phyloP scores from a whole-genome alignment of 1,139 yeast genomes.

The Lodderomyces theae region DNA sequence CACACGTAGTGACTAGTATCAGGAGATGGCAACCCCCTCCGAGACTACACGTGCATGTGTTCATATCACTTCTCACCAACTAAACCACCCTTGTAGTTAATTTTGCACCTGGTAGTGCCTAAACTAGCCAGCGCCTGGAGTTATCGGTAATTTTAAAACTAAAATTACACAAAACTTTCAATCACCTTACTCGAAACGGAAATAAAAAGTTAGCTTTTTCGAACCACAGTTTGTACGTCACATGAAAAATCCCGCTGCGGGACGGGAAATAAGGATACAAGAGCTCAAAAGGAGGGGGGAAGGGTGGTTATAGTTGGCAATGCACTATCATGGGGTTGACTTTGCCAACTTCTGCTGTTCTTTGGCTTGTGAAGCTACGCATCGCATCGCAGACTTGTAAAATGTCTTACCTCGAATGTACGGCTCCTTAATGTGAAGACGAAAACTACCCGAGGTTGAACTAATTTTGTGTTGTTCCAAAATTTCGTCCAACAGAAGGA shows the following conservation, averaged over 20 bases:
- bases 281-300: neutral
- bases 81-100: no score
- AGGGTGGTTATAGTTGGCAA: no score
- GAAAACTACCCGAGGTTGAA: conserved; percentile 2
- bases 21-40: no score
- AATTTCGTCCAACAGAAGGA: neutral
- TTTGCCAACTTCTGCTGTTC: no score
- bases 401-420: neutral
- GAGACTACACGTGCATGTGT: no score
- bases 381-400: no score
- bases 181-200: neutral
- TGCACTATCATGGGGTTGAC: no score
- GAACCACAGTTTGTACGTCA: neutral
- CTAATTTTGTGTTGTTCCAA: neutral
- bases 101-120: conserved; percentile 1
- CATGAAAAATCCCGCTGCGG: neutral
- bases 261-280: neutral
- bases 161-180: neutral
- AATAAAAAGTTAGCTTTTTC: neutral
- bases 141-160: neutral
- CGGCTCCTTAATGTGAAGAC: neutral
- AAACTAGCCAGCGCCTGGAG: neutral
- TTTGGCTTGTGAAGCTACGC: no score
- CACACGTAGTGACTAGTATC: no score
- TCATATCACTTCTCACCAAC: no score